Percentiles rank a stretch among this genome's conserved stretches.
Conservation (phyloP, 164 flowering plant species). For the Tetracentron sinense region DNA sequence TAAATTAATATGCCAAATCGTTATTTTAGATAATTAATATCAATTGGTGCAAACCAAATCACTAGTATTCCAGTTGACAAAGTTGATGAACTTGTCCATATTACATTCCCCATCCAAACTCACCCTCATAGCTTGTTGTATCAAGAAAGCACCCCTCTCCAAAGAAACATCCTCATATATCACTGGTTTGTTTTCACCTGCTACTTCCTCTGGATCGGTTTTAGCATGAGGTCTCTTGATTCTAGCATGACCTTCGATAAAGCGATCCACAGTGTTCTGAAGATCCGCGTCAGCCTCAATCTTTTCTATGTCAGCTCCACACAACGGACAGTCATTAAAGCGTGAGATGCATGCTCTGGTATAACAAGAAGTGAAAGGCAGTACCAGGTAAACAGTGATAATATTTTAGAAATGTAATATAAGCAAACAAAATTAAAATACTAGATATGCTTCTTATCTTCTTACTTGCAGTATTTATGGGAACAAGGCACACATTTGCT, state of each 20-base stretch:
- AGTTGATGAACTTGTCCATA: neutral
- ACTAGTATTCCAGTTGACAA: neutral
- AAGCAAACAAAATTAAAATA: conserved; percentile 1
- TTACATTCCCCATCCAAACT: conserved; percentile 21
- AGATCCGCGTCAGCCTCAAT: conserved; percentile 67
- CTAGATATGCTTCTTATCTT: neutral
- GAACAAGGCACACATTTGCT: conserved; percentile 87
- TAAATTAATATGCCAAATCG: no score
- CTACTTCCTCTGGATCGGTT: conserved; percentile 30
- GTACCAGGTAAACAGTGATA: neutral
- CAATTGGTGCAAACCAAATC: neutral
- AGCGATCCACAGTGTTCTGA: conserved; percentile 77
- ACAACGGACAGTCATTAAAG: conserved; percentile 86
- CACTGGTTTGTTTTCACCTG: conserved; percentile 40
- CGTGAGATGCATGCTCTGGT: conserved; percentile 78
- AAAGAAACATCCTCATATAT: conserved; percentile 87
- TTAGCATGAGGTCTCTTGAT: conserved; percentile 63
- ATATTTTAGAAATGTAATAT: neutral
- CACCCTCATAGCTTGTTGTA: conserved; percentile 98
- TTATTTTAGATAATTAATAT: neutral
- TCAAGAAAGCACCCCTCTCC: conserved; percentile 94
- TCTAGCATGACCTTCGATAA: conserved; percentile 97
- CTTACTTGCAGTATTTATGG: conserved; percentile 92
- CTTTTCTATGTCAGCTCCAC: conserved; percentile 92
- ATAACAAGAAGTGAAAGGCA: neutral